Evolutionary conservation across 352 stramenopile species (phyloP).

Genomic region (Globisporangium polare): DNA sequence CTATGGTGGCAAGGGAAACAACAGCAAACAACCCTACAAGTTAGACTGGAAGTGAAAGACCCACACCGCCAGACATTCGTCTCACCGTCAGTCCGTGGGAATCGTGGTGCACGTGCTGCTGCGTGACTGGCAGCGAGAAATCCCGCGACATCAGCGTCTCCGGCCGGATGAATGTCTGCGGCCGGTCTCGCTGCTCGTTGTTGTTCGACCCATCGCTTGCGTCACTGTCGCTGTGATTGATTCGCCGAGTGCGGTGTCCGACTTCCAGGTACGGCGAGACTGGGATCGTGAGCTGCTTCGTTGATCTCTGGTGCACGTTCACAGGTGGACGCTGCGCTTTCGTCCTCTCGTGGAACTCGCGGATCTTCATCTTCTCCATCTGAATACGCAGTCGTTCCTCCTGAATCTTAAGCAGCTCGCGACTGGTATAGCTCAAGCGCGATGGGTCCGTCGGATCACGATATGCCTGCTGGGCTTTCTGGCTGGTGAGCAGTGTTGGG

Average conservation of each 20-base stretch:
- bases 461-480: conserved; percentile 24
- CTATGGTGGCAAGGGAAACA: background rate
- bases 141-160: conserved; percentile 18
- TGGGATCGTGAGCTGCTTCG: conserved; percentile 77
- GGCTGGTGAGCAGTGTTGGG: conserved; percentile 44
- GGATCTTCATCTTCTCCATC: conserved; percentile 67
- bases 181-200: background rate
- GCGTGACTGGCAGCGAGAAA: conserved; percentile 9
- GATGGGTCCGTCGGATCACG: conserved; percentile 39
- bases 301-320: conserved; percentile 75
- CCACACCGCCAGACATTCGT: no score
- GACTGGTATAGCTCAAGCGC: conserved; percentile 72
- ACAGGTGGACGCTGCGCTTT: conserved; percentile 56
- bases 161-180: conserved; percentile 13
- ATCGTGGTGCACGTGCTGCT: background rate
- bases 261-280: conserved; percentile 64
- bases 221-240: conserved; percentile 17
- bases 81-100: conserved; percentile 7
- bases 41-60: background rate
- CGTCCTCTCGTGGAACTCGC: conserved; percentile 72
- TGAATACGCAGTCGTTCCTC: conserved; percentile 64
- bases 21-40: background rate
- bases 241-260: conserved; percentile 45
- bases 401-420: conserved; percentile 73
- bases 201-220: conserved; percentile 13